phyloP scores from a whole-genome alignment of 345 rosid genomes.

The Lumnitzera littorea region DNA sequence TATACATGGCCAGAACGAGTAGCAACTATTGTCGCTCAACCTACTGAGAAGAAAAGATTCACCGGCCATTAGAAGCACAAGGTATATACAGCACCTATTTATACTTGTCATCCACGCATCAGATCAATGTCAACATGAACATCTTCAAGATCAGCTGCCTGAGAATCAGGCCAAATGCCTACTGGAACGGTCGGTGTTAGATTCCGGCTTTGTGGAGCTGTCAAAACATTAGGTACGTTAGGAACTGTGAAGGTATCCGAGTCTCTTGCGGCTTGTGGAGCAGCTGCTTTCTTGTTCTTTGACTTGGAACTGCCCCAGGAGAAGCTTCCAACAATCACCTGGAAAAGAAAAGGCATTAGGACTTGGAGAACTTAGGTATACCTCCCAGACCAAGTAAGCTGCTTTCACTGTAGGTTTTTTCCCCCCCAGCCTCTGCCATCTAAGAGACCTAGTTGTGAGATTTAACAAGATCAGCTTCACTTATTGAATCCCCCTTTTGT shows the following conservation, averaged over 20 bases:
- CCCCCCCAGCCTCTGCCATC: no score
- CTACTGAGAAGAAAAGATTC: no score
- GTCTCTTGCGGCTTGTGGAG: conserved; percentile 35
- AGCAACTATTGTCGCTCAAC: no score
- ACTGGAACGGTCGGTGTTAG: conserved; percentile 42
- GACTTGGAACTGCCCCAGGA: conserved; percentile 68
- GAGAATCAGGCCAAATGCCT: conserved; percentile 73
- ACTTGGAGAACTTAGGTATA: background rate
- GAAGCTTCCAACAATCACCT: conserved; percentile 97
- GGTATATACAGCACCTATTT: conserved; percentile 24
- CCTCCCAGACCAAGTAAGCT: no score
- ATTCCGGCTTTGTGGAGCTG: conserved; percentile 46
- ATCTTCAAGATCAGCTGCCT: conserved; percentile 59
- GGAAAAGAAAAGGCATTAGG: background rate
- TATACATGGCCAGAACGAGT: no score
- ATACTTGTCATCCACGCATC: conserved; percentile 63
- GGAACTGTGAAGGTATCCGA: background rate
- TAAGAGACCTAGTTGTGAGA: no score
- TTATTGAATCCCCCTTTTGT: no score
- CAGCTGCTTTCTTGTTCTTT: conserved; percentile 63
- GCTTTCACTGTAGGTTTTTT: no score
- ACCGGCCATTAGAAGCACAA: conserved; percentile 13
- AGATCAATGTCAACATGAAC: conserved; percentile 78
- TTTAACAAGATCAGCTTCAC: no score
- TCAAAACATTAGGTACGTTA: background rate